Percentiles rank a stretch among this genome's conserved stretches.
phyloP scores from a whole-genome alignment of 2,329 filamentous ascomycete species.

The Sporothrix humicola region DNA sequence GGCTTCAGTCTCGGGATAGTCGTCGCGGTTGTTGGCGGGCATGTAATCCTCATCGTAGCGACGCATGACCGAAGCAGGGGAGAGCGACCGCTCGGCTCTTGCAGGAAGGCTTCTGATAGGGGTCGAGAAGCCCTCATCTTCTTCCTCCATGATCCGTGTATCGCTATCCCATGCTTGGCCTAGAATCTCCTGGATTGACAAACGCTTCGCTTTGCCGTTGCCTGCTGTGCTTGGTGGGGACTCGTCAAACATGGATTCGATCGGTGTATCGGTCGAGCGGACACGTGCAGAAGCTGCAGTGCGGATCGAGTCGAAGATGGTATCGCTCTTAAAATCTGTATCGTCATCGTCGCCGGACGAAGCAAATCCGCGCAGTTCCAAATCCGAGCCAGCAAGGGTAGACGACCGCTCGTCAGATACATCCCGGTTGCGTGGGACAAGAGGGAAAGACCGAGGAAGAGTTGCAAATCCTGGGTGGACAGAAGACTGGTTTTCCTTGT shows the following conservation, averaged over 20 bases:
- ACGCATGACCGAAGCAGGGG: slow-evolving; percentile 27
- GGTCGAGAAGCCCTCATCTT: slow-evolving; percentile 63
- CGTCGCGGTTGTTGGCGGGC: background rate
- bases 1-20: background rate
- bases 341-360: slow-evolving; percentile 74
- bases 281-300: slow-evolving; percentile 71
- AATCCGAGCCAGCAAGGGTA: slow-evolving; percentile 70
- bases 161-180: slow-evolving; percentile 61
- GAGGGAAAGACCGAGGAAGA: slow-evolving; percentile 39
- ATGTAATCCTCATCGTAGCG: slow-evolving; percentile 17
- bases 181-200: slow-evolving; percentile 65
- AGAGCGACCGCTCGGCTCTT: slow-evolving; percentile 6
- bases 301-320: slow-evolving; percentile 75
- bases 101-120: slow-evolving; percentile 49
- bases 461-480: slow-evolving; percentile 33
- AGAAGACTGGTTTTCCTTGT: slow-evolving; percentile 15
- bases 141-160: slow-evolving; percentile 66
- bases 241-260: slow-evolving; percentile 83
- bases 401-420: slow-evolving; percentile 61
- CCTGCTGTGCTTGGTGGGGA: slow-evolving; percentile 67
- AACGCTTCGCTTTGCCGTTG: slow-evolving; percentile 58
- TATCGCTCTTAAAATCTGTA: slow-evolving; percentile 78
- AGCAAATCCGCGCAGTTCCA: slow-evolving; percentile 66
- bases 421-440: slow-evolving; percentile 51
- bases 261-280: slow-evolving; percentile 70